These are phyloP conservation scores for Fabrea salina DNA, from an alignment of 169 alveolate species.

Conservation along the genomic window DNA sequence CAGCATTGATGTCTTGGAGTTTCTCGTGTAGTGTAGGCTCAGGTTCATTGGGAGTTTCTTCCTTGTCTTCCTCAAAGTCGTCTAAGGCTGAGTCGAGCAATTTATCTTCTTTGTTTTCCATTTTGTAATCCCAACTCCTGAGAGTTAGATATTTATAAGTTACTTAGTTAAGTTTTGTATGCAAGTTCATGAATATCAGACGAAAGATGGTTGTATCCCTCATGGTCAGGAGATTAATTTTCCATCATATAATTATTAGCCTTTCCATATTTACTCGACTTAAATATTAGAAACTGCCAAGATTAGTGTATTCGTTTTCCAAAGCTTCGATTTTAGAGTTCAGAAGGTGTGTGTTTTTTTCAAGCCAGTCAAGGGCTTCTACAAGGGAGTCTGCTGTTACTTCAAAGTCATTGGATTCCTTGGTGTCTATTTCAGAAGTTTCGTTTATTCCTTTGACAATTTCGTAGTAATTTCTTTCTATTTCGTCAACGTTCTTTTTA, in stretches of 20 bases:
- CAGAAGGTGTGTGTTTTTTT: neutral
- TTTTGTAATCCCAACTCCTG: too few relatives aligned
- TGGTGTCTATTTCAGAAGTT: neutral
- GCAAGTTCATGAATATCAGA: too few relatives aligned
- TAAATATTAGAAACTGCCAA: too few relatives aligned
- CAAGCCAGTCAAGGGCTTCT: neutral
- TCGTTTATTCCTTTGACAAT: neutral
- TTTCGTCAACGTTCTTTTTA: neutral
- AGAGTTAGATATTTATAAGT: too few relatives aligned
- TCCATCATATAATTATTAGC: too few relatives aligned
- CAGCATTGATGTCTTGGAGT: neutral
- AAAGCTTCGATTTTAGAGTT: neutral
- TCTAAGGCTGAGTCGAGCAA: slow-evolving; percentile 24
- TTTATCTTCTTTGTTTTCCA: neutral
- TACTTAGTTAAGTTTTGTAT: too few relatives aligned
- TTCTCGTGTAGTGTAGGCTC: neutral
- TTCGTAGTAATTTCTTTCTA: neutral
- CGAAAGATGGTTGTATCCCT: too few relatives aligned
- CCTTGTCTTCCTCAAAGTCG: slow-evolving; percentile 14
- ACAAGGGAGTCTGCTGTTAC: neutral
- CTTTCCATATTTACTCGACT: too few relatives aligned
- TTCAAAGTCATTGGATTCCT: neutral
- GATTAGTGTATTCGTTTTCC: neutral
- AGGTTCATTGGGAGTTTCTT: neutral
- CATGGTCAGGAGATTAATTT: too few relatives aligned